phyloP scores from a whole-genome alignment of 805 yeast genomes.

The Suhomyces vadensis region DNA sequence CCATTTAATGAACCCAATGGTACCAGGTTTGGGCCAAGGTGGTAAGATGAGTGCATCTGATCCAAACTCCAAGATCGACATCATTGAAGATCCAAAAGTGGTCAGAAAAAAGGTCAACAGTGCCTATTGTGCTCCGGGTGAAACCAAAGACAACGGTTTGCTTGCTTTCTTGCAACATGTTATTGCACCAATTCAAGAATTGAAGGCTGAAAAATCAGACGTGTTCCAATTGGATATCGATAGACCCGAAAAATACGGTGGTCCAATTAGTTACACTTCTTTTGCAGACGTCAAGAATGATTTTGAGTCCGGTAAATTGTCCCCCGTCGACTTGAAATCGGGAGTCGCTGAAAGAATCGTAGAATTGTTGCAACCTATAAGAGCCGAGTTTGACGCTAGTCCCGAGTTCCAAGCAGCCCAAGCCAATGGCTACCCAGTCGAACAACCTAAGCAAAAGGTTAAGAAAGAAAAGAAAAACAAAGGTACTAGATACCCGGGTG shows the following conservation, averaged over 20 bases:
- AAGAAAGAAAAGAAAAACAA: constrained; percentile 84
- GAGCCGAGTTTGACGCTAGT: constrained; percentile 60
- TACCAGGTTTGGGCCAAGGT: constrained; percentile 95
- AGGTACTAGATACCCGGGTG: constrained; percentile 89
- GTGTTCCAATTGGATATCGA: constrained; percentile 68
- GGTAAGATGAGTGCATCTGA: constrained; percentile 99
- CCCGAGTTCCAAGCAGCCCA: constrained; percentile 76
- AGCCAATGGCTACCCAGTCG: constrained; percentile 82
- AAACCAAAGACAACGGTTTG: constrained; percentile 85
- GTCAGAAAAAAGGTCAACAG: constrained; percentile 88
- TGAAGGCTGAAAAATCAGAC: constrained; percentile 57
- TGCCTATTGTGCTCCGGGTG: constrained; percentile 96
- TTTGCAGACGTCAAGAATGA: constrained; percentile 71
- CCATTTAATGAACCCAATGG: constrained; percentile 98
- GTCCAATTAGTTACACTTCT: constrained; percentile 72
- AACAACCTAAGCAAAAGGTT: constrained; percentile 60
- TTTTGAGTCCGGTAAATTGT: constrained; percentile 68
- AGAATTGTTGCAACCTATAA: constrained; percentile 78
- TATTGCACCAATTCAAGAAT: constrained; percentile 79
- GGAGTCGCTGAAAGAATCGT: constrained; percentile 90
- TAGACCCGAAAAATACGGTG: constrained; percentile 97
- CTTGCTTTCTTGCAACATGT: constrained; percentile 84
- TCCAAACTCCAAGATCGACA: constrained; percentile 95
- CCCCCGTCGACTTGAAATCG: constrained; percentile 91
- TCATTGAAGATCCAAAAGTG: constrained; percentile 82